phyloP scores from a whole-genome alignment of 257 asterid species.

The Orobanche coerulescens region DNA sequence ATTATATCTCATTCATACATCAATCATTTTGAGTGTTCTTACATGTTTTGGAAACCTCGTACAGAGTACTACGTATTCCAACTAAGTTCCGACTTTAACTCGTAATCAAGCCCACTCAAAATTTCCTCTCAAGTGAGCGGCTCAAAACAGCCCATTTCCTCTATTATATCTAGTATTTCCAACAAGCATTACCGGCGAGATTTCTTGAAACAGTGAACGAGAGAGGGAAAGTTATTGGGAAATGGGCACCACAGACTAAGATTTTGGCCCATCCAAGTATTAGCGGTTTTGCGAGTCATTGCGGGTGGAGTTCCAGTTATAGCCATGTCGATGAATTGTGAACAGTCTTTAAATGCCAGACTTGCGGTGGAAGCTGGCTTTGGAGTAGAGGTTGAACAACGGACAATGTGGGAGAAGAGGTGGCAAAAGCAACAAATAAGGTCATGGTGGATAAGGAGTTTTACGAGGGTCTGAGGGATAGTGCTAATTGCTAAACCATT shows the following conservation, averaged over 20 bases:
- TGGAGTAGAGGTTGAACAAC: conserved; percentile 23
- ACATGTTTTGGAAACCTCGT: too few relatives aligned
- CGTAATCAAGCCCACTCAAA: too few relatives aligned
- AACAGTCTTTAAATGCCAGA: conserved; percentile 24
- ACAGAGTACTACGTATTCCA: too few relatives aligned
- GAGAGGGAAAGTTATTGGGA: conserved; percentile 6
- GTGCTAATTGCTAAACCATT: conserved; percentile 9
- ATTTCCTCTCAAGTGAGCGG: too few relatives aligned
- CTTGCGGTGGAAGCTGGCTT: conserved; percentile 19
- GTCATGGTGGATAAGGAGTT: conserved; percentile 17
- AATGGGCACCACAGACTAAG: conserved; percentile 27
- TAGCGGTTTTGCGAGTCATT: conserved; percentile 30
- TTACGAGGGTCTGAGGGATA: conserved; percentile 17
- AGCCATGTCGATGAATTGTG: conserved; percentile 26
- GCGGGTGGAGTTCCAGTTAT: conserved; percentile 29
- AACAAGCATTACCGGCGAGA: too few relatives aligned
- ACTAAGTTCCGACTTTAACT: too few relatives aligned
- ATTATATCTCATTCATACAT: too few relatives aligned
- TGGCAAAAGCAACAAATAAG: conserved; percentile 15
- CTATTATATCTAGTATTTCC: too few relatives aligned
- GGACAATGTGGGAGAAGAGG: conserved; percentile 16
- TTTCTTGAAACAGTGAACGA: conserved; percentile 25
- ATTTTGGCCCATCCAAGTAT: conserved; percentile 22
- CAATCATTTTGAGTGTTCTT: too few relatives aligned
- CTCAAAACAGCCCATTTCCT: too few relatives aligned